These are phyloP conservation scores for Backusella australiensis DNA, from an alignment of 192 early-diverging fungal genomes.

Conservation along the genomic window DNA sequence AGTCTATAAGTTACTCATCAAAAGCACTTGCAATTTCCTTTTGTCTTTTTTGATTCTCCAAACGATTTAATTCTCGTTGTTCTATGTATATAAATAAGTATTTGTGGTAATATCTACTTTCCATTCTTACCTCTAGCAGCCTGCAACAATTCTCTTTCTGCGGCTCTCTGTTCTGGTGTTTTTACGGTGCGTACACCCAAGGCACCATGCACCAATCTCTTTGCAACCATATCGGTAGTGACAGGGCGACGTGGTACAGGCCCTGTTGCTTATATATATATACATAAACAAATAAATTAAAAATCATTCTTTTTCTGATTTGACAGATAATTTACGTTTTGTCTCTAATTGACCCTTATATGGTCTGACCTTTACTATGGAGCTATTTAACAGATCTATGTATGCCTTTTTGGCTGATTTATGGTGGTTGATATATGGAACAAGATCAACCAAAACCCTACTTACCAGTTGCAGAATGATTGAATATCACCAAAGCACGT, in stretches of 20 bases:
- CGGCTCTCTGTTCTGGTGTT: constrained; percentile 48
- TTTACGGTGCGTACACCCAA: constrained; percentile 57
- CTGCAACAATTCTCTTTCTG: constrained; percentile 41
- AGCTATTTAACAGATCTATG: constrained; percentile 46
- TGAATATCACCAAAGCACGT: constrained; percentile 68
- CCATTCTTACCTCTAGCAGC: constrained; percentile 42
- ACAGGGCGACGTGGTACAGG: constrained; percentile 38
- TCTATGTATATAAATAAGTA: background rate
- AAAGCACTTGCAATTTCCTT: constrained; percentile 17
- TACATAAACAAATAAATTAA: background rate
- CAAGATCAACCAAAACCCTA: background rate
- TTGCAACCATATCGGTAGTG: constrained; percentile 72
- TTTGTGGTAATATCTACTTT: background rate
- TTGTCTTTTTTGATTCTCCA: background rate
- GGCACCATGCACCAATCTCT: constrained; percentile 70
- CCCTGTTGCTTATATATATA: background rate
- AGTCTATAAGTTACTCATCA: constrained; percentile 6
- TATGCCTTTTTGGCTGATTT: constrained; percentile 51
- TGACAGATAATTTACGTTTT: background rate
- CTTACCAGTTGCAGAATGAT: constrained; percentile 60
- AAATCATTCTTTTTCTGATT: too few species aligned
- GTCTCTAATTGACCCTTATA: constrained; percentile 7
- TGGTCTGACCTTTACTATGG: constrained; percentile 47
- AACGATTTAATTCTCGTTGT: constrained; percentile 1
- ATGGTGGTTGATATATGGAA: background rate